Conservation (phyloP, 768 basidiomycete species). For the Paxillus ammoniavirescens region DNA sequence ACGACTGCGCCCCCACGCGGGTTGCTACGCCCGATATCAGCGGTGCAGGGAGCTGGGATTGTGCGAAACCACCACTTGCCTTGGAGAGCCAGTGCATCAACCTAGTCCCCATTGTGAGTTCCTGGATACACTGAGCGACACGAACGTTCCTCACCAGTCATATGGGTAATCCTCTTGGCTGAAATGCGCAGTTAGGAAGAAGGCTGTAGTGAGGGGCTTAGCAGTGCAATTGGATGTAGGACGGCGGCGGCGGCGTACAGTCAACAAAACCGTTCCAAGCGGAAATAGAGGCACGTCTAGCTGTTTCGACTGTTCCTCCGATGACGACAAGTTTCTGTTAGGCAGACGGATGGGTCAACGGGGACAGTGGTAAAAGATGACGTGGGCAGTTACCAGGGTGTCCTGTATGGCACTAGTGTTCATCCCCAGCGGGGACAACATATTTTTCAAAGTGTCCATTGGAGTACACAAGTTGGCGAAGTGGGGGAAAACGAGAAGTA, state of each 20-base stretch:
- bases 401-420: slow-evolving; percentile 73
- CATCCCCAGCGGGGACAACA: slow-evolving; percentile 70
- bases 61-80: slow-evolving; percentile 36
- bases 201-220: slow-evolving; percentile 46
- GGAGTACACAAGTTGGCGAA: slow-evolving; percentile 27
- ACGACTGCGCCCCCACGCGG: slow-evolving; percentile 83
- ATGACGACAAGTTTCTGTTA: slow-evolving; percentile 84
- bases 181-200: slow-evolving; percentile 89
- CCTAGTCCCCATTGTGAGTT: slow-evolving; percentile 40
- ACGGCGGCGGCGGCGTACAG: slow-evolving; percentile 41
- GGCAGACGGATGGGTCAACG: slow-evolving; percentile 2
- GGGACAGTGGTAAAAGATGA: background rate
- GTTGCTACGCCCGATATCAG: slow-evolving; percentile 58
- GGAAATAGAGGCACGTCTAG: slow-evolving; percentile 73
- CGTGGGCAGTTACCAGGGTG: slow-evolving; percentile 55
- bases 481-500: slow-evolving; percentile 33
- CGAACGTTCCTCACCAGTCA: slow-evolving; percentile 57
- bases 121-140: background rate
- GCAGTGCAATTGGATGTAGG: background rate
- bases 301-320: slow-evolving; percentile 86
- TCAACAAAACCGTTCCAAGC: slow-evolving; percentile 91
- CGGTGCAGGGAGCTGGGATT: slow-evolving; percentile 1
- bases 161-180: slow-evolving; percentile 86
- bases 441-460: slow-evolving; percentile 72
- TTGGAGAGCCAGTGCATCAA: slow-evolving; percentile 89